These are phyloP conservation scores for Solanum ahanhuiri DNA, from an alignment of 257 asterid species.

Conservation along the genomic window DNA sequence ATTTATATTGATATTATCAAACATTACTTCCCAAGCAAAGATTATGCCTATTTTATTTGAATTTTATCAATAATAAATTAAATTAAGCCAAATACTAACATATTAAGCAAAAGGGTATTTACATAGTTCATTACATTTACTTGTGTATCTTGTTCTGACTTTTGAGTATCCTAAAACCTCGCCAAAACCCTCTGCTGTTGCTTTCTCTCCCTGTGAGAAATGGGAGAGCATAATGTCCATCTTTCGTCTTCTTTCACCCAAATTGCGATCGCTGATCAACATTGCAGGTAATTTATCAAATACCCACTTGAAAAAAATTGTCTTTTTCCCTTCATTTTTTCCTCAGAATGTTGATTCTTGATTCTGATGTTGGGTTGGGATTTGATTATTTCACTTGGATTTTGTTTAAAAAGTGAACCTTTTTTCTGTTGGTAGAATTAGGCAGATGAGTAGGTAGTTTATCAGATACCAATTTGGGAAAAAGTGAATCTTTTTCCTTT, in stretches of 20 bases:
- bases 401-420: background rate
- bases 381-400: background rate
- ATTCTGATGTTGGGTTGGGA: background rate
- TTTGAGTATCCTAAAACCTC: slow-evolving; percentile 9
- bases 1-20: too few relatives aligned
- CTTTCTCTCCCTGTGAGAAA: background rate
- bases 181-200: background rate
- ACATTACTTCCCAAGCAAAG: too few relatives aligned
- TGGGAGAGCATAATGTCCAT: slow-evolving; percentile 24
- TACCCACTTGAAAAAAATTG: background rate
- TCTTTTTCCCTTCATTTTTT: background rate
- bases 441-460: too few relatives aligned
- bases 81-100: too few relatives aligned
- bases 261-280: slow-evolving; percentile 9
- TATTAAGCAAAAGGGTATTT: too few relatives aligned
- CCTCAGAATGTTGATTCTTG: background rate
- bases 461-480: too few relatives aligned
- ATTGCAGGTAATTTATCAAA: slow-evolving; percentile 11
- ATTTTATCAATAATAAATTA: too few relatives aligned
- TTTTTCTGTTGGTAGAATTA: too few relatives aligned
- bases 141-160: too few relatives aligned
- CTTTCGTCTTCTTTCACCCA: slow-evolving; percentile 29
- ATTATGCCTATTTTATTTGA: too few relatives aligned
- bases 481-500: too few relatives aligned
- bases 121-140: too few relatives aligned